These are phyloP conservation scores for Aplosporella prunicola DNA, from an alignment of 2,329 filamentous ascomycete species.

Conservation along the genomic window DNA sequence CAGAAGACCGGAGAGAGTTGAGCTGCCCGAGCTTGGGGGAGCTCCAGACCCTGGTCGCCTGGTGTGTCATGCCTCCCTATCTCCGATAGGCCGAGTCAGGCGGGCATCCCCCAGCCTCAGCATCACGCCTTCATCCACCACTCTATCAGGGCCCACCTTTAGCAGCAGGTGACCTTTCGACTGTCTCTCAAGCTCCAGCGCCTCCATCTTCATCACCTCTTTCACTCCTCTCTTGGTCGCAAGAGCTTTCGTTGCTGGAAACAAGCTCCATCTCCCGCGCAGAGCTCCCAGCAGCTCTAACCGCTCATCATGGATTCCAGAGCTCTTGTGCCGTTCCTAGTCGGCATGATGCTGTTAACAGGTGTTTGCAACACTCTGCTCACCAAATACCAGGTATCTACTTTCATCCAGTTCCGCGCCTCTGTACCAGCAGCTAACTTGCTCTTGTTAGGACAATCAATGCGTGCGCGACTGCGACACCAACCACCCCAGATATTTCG, in stretches of 20 bases:
- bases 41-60: neutral
- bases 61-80: slow-evolving; percentile 2
- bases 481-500: slow-evolving; percentile 62
- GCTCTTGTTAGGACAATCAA: slow-evolving; percentile 68
- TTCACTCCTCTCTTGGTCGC: neutral
- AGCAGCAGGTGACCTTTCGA: slow-evolving; percentile 6
- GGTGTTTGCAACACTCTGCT: slow-evolving; percentile 95
- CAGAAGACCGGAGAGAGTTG: too few species aligned
- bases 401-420: slow-evolving; percentile 1
- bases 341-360: slow-evolving; percentile 93
- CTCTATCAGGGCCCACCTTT: slow-evolving; percentile 1
- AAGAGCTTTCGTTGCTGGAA: too few species aligned
- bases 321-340: slow-evolving; percentile 69
- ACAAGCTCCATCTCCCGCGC: neutral
- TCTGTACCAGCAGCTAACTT: slow-evolving; percentile 15
- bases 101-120: slow-evolving; percentile 6
- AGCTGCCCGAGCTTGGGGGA: too few species aligned
- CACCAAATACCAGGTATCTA: slow-evolving; percentile 83
- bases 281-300: neutral
- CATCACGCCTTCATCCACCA: slow-evolving; percentile 7
- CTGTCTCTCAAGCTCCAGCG: slow-evolving; percentile 1
- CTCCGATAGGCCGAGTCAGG: slow-evolving; percentile 7
- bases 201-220: neutral
- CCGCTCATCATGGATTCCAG: slow-evolving; percentile 54
- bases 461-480: slow-evolving; percentile 84